Evolutionary conservation across 2,329 filamentous ascomycete species (phyloP), one percentile per base, ranked within the genome.

Genomic region (Bisporella sp.): DNA sequence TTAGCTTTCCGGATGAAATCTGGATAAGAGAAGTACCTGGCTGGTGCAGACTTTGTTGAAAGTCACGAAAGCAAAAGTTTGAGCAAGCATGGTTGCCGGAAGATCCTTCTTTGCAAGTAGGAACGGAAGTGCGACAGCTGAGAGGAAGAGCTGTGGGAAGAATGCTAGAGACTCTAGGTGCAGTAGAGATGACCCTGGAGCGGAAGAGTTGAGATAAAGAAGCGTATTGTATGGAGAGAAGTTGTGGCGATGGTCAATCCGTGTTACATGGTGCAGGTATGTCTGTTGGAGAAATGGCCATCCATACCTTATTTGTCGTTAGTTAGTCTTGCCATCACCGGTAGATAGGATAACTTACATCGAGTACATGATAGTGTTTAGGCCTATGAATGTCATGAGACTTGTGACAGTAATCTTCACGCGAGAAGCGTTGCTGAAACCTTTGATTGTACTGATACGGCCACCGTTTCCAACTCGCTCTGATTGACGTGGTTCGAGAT

Each of bases 41-140:
- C 90, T 96, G 3, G 93, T 99, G 76, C 92, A 97, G 55, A 99
- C 93, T 73, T 99, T 99, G 72, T 99, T 99, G 61, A 97, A 97
- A 0, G 90, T 85, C 4, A 97, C 93, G 68, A 99, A 99, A 0
- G 92, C 89, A 69, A 96, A 96, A 0, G 93, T 97, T 70, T 99
- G 93, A 4, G 89, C 89, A 54, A 97, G 79, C 87, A 97, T 91
- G 5, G 88, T 85, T 0, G 83, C 80, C 1, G 91, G 77, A 0
- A 99, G 77, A 61, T 93, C 84, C 60, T 82, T 86, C 66, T 92
- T 95, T 12, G 89, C 88, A 21, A 96, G 71, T 1, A 77, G 75
- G 2, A 96, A 64, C 1, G 89, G 86, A 41, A 97, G 84, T 5
- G 88, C 73, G 8, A 95, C 59, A 9, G 87, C 83, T 1, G 88